These are phyloP conservation scores for Lindgomyces ingoldianus DNA, from an alignment of 495 filamentous ascomycete genomes.

Conservation along the genomic window DNA sequence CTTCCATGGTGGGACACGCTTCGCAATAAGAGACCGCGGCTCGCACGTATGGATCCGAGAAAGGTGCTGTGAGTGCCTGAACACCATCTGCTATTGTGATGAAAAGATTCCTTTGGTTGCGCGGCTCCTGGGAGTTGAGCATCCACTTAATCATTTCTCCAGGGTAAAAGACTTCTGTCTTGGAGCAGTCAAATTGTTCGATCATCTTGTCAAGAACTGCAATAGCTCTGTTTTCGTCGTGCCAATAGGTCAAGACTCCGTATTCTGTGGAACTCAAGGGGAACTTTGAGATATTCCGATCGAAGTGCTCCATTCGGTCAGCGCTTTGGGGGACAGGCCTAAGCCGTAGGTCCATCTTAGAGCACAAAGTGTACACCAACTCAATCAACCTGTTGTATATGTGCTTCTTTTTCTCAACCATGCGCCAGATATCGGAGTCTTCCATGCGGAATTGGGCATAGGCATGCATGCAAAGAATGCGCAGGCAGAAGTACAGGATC, in stretches of 20 bases:
- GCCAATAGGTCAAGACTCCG: conserved; percentile 12
- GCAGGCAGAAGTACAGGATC: conserved; percentile 25
- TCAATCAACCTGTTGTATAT: conserved; percentile 28
- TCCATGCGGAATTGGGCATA: conserved; percentile 1
- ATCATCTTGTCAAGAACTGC: conserved; percentile 34
- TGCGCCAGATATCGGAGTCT: conserved; percentile 26
- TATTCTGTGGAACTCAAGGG: conserved; percentile 22
- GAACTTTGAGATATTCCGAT: conserved; percentile 20
- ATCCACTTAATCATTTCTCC: conserved; percentile 32
- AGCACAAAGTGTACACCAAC: conserved; percentile 26
- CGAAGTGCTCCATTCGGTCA: conserved; percentile 23
- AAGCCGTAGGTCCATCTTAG: conserved; percentile 26
- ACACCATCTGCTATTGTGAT: conserved; percentile 30
- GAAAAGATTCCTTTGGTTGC: neutral
- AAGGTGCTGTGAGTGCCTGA: conserved; percentile 1
- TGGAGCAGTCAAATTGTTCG: conserved; percentile 28
- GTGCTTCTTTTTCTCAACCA: conserved; percentile 34
- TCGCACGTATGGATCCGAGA: conserved; percentile 25
- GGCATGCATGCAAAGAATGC: conserved; percentile 29
- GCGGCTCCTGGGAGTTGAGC: conserved; percentile 18
- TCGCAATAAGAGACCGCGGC: conserved; percentile 30
- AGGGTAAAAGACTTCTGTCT: conserved; percentile 27
- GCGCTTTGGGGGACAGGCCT: neutral
- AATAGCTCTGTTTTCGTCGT: conserved; percentile 19
- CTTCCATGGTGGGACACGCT: conserved; percentile 4